Evolutionary conservation across 2,329 filamentous ascomycete genomes (phyloP), one percentile per base, ranked within the genome.

Genomic region (Exserohilum rostratum): DNA sequence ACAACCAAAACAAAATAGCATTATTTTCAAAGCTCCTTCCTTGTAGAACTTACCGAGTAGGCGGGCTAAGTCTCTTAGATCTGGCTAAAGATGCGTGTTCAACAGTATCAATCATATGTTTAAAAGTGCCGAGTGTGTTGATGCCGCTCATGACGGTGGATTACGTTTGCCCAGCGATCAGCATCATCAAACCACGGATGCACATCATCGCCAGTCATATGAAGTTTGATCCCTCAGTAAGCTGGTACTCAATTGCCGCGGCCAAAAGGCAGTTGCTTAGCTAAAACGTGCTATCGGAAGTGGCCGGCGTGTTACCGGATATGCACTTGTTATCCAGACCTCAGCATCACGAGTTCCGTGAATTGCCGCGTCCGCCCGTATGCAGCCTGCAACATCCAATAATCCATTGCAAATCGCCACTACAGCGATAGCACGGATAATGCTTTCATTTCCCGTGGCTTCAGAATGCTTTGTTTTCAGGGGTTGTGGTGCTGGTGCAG

Each of bases 291-390:
- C 27, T 46, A 50, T 57, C 60, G 60, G 61, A 53, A 52, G 35
- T 40, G 44, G 27, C 53, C 61, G 58, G 56, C 49, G 51, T 37
- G 47, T 50, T 25, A 9, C 46, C 57, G 50, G 42, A 15, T 27
- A 49, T 31, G 34, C 15, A 22, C 10, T 50, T 39, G 34, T 29
- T 50, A 53, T 59, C 9, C 58, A 47, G 47, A 53, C 51, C 53
- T 48, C 44, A 60, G 53, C 61, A 65, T 69, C 61, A 30, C 56
- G 45, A 58, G 37, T 59, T 60, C 67, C 69, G 64, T 59, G 52
- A 55, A 20, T 71, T 64, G 57, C 68, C 68, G 60, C 30, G n/a
- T 48, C 40, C 54, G 51, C 39, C 62, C 67, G 63, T 22, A 60
- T 46, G 37, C 63, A 68, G 25, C 66, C 68, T 54, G 30, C 55